Percentiles rank a stretch among this genome's conserved stretches.
phyloP scores from a whole-genome alignment of 2,329 filamentous ascomycete genomes.

The Stromatinia cepivora region DNA sequence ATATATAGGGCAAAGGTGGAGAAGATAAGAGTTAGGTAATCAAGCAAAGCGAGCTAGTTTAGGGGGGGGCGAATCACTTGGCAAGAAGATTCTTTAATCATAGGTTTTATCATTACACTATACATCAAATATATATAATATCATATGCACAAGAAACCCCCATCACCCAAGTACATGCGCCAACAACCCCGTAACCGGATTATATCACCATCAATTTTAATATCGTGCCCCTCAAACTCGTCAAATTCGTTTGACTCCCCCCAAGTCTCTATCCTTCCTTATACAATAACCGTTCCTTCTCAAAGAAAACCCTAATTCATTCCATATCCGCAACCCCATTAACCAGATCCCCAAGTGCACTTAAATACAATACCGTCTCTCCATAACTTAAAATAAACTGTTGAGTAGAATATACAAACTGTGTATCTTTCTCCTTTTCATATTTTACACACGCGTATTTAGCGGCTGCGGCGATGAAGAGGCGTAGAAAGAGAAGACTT shows the following conservation, averaged over 20 bases:
- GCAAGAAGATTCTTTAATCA: no score
- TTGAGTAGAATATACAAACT: not conserved
- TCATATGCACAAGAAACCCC: not conserved
- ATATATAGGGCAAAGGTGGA: no score
- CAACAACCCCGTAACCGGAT: not conserved
- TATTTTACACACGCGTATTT: not conserved
- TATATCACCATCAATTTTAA: constrained; percentile 61
- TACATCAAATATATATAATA: no score
- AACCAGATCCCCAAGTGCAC: not conserved
- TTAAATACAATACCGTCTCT: constrained; percentile 1
- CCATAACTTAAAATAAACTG: not conserved
- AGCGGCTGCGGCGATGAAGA: not conserved
- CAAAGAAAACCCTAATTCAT: constrained; percentile 6
- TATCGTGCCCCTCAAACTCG: constrained; percentile 70
- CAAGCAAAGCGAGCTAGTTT: no score
- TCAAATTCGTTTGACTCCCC: constrained; percentile 52
- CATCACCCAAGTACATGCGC: not conserved
- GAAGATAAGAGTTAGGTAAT: no score
- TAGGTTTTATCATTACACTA: no score
- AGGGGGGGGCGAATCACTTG: no score
- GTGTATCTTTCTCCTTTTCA: not conserved
- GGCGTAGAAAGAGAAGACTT: constrained; percentile 3
- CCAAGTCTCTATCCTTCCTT: constrained; percentile 46
- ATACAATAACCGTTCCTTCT: constrained; percentile 19
- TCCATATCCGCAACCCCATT: not conserved